Conservation (phyloP, 2,329 filamentous ascomycete species). For the Ophiostoma ips region DNA sequence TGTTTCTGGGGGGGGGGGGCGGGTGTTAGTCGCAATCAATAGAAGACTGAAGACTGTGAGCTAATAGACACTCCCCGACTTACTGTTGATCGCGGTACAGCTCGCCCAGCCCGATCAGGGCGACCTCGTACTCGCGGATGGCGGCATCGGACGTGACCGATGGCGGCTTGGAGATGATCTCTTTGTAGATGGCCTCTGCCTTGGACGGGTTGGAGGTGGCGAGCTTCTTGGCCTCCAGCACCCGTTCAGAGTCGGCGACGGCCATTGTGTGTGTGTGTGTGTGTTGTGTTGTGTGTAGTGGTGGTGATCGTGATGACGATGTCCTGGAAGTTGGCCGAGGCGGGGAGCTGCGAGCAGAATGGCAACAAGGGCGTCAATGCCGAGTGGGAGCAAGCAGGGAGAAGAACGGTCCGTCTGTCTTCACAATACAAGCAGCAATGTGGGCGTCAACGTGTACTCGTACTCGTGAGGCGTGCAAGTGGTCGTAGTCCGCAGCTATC, state of each 20-base stretch:
- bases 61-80: too few species aligned
- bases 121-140: conserved; percentile 80
- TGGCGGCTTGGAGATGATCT: conserved; percentile 74
- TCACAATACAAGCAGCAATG: not conserved
- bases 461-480: not conserved
- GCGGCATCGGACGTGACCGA: conserved; percentile 72
- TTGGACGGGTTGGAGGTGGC: conserved; percentile 67
- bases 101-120: conserved; percentile 78
- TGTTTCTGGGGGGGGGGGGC: conserved; percentile 38
- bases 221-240: conserved; percentile 80
- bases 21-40: too few species aligned
- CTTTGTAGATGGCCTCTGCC: conserved; percentile 78
- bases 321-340: not conserved
- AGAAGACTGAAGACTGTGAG: too few species aligned
- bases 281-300: not conserved
- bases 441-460: not conserved
- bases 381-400: not conserved
- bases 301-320: not conserved
- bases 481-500: not conserved
- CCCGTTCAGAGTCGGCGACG: conserved; percentile 46
- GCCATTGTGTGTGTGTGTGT: conserved; percentile 28
- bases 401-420: too few species aligned
- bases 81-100: conserved; percentile 82
- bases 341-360: not conserved
- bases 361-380: not conserved